A percentile compares a stretch with the other conserved stretches of the same genome.
These are phyloP conservation scores for Ormosia emarginata DNA, from an alignment of 306 rosid genomes.

Conservation along the genomic window DNA sequence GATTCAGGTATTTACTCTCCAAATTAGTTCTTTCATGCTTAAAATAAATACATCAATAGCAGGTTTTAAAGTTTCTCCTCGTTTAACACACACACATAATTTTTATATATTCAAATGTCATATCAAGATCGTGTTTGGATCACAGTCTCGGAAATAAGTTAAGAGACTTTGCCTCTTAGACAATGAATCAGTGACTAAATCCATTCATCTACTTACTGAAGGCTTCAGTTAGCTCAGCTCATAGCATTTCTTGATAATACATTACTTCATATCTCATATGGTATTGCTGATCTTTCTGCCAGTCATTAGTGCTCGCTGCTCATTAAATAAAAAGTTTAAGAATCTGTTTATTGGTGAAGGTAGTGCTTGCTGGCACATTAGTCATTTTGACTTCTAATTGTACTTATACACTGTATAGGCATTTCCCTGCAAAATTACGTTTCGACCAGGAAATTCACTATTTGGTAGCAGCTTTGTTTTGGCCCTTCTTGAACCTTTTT, in stretches of 20 bases:
- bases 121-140: not conserved
- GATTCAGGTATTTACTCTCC: slow-evolving; percentile 63
- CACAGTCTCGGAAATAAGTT: not conserved
- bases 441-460: not conserved
- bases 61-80: not conserved
- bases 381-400: not conserved
- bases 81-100: not conserved
- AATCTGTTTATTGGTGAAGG: not conserved
- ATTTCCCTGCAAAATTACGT: not conserved
- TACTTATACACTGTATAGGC: not conserved
- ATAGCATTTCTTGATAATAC: not conserved
- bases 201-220: not conserved
- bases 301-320: not conserved
- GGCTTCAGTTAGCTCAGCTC: not conserved
- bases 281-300: not conserved
- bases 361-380: not conserved
- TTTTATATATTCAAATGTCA: not conserved
- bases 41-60: not conserved
- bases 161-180: not conserved
- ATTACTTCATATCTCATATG: not conserved
- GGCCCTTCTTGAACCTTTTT: not conserved
- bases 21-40: not conserved
- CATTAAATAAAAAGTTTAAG: not conserved
- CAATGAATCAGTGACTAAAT: not conserved
- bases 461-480: not conserved